Evolutionary conservation across 768 basidiomycete species (phyloP).

Genomic region (Thelephora ganbajun): DNA sequence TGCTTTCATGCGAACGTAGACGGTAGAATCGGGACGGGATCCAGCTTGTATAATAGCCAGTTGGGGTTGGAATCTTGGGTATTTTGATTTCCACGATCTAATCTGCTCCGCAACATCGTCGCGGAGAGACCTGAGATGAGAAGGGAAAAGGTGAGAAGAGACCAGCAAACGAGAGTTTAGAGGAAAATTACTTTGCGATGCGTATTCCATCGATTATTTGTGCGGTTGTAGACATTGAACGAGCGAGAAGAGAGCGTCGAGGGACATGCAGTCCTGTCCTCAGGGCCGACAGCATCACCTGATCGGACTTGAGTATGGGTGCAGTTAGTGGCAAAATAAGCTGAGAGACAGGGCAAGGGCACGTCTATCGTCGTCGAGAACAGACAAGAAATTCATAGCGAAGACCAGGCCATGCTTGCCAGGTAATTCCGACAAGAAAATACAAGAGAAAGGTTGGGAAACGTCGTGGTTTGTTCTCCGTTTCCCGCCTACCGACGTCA

Average conservation of each 20-base stretch:
- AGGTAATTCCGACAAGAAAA: conserved; percentile 2
- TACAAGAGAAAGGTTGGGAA: conserved; percentile 16
- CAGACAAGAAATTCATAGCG: no score
- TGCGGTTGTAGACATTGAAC: conserved; percentile 21
- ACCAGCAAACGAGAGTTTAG: conserved; percentile 1
- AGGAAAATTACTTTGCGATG: conserved; percentile 58
- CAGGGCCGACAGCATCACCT: background rate
- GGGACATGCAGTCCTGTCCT: background rate
- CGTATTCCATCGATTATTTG: conserved; percentile 73
- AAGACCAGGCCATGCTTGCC: no score
- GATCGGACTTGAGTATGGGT: no score
- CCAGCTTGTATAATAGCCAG: conserved; percentile 93
- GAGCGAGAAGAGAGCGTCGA: background rate
- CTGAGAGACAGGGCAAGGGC: no score
- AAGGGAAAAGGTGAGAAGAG: conserved; percentile 3
- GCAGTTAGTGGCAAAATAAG: no score
- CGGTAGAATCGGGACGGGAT: conserved; percentile 75
- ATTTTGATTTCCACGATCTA: conserved; percentile 41
- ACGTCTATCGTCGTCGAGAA: no score
- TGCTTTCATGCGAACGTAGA: conserved; percentile 95
- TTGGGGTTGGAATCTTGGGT: conserved; percentile 83
- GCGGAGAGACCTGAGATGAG: conserved; percentile 57
- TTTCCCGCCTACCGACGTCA: no score
- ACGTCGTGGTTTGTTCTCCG: background rate
- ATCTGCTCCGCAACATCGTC: conserved; percentile 62